Conservation (phyloP, 2,329 filamentous ascomycete genomes). For the Fusarium equiseti region DNA sequence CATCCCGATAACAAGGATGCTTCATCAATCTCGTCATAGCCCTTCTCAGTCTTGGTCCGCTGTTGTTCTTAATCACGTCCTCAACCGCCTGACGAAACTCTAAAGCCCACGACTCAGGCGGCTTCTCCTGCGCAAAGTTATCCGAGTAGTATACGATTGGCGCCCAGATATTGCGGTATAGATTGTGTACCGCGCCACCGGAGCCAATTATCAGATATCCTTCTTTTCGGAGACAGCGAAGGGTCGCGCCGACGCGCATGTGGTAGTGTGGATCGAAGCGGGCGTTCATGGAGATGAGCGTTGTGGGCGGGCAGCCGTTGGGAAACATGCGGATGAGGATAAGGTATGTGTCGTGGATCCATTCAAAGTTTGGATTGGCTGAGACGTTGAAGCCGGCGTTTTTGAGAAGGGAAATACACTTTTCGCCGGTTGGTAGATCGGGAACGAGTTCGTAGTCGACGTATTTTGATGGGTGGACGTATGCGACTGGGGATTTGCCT, state of each 20-base stretch:
- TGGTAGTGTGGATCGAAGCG: slow-evolving; percentile 45
- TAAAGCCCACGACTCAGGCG: slow-evolving; percentile 62
- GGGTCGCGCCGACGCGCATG: slow-evolving; percentile 34
- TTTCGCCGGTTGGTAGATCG: slow-evolving; percentile 65
- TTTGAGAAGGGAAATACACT: slow-evolving; percentile 63
- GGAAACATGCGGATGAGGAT: slow-evolving; percentile 79
- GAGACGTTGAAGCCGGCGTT: slow-evolving; percentile 64
- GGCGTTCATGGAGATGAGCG: slow-evolving; percentile 50
- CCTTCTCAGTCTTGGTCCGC: slow-evolving; percentile 63
- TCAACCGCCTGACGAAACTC: slow-evolving; percentile 75
- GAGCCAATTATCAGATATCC: slow-evolving; percentile 65
- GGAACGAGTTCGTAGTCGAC: slow-evolving; percentile 70
- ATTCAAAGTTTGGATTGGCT: slow-evolving; percentile 70
- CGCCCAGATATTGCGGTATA: slow-evolving; percentile 74
- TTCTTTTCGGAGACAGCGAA: slow-evolving; percentile 23
- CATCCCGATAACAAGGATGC: slow-evolving; percentile 73
- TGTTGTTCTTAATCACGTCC: slow-evolving; percentile 61
- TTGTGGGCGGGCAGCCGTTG: slow-evolving; percentile 72
- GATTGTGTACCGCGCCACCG: slow-evolving; percentile 76
- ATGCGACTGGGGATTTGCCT: slow-evolving; percentile 72
- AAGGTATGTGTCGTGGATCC: slow-evolving; percentile 79
- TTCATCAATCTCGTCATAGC: slow-evolving; percentile 74
- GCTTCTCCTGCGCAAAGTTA: slow-evolving; percentile 36
- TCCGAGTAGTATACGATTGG: slow-evolving; percentile 64
- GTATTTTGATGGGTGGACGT: slow-evolving; percentile 75